A percentile compares a stretch with the other conserved stretches of the same genome.
phyloP scores from a whole-genome alignment of 192 early-diverging fungal genomes.

The Backusella morwellensis region DNA sequence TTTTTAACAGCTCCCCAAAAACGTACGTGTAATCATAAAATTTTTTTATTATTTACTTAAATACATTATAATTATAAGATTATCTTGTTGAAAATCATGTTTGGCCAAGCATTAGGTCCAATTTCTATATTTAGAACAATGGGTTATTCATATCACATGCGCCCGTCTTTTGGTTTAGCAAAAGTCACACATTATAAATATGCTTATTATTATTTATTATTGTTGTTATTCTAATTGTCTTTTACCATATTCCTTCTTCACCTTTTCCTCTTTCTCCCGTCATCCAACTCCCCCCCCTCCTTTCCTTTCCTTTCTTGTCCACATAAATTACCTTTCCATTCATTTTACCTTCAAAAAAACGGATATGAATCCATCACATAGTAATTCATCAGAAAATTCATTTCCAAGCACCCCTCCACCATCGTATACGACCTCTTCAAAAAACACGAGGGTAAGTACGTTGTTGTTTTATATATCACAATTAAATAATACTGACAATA shows the following conservation, averaged over 20 bases:
- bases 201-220: not conserved
- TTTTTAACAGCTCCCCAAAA: too few relatives aligned
- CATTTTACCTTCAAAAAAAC: not conserved
- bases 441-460: not conserved
- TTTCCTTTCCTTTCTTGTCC: not conserved
- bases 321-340: not conserved
- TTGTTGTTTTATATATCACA: not conserved
- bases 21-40: too few relatives aligned
- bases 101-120: not conserved
- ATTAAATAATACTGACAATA: not conserved
- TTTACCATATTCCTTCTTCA: not conserved
- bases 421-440: not conserved
- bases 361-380: not conserved
- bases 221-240: not conserved
- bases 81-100: not conserved
- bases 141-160: not conserved
- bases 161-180: not conserved
- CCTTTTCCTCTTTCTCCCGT: not conserved
- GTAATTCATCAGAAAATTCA: not conserved
- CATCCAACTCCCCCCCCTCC: not conserved
- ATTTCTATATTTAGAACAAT: conserved; percentile 1
- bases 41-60: too few relatives aligned
- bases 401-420: not conserved
- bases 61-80: not conserved
- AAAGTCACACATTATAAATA: not conserved